These are phyloP conservation scores for Candida glucosophila DNA, from an alignment of 1,139 yeast genomes.

Conservation along the genomic window DNA sequence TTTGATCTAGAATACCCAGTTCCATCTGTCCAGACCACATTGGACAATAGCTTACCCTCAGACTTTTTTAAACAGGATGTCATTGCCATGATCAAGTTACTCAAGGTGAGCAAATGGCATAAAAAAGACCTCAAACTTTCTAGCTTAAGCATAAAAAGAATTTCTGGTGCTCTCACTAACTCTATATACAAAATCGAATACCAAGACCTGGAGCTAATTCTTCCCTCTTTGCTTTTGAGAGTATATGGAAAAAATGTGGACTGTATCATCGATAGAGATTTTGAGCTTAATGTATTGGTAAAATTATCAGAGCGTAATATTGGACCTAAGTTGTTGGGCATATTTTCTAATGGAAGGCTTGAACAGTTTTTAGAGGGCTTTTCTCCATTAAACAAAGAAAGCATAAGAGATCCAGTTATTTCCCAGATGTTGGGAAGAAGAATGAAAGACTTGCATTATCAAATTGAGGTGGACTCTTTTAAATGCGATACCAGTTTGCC, in stretches of 20 bases:
- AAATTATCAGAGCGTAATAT: slow-evolving; percentile 70
- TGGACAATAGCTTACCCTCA: slow-evolving; percentile 69
- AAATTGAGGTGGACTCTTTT: slow-evolving; percentile 58
- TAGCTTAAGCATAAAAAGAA: slow-evolving; percentile 45
- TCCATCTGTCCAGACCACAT: slow-evolving; percentile 31
- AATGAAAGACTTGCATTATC: slow-evolving; percentile 88
- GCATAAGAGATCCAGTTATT: slow-evolving; percentile 66
- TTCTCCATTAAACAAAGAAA: slow-evolving; percentile 60
- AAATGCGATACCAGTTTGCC: slow-evolving; percentile 46
- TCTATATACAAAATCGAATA: slow-evolving; percentile 67
- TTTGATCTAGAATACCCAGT: slow-evolving; percentile 22
- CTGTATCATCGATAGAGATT: slow-evolving; percentile 76
- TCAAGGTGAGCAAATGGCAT: slow-evolving; percentile 76
- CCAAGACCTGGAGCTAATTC: slow-evolving; percentile 16
- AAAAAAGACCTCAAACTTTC: slow-evolving; percentile 33
- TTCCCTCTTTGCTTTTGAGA: slow-evolving; percentile 54
- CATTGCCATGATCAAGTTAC: slow-evolving; percentile 51
- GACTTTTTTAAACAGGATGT: slow-evolving; percentile 84
- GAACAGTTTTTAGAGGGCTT: slow-evolving; percentile 86
- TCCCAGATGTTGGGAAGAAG: slow-evolving; percentile 87
- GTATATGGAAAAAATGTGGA: slow-evolving; percentile 91
- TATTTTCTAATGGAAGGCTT: slow-evolving; percentile 83
- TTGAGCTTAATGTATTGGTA: slow-evolving; percentile 64
- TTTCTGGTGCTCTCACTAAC: slow-evolving; percentile 90
- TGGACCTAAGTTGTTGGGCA: slow-evolving; percentile 85